A percentile compares a stretch with the other conserved stretches of the same genome.
Conservation (phyloP, 495 filamentous ascomycete species). For the Hyaloscypha finlandica region DNA sequence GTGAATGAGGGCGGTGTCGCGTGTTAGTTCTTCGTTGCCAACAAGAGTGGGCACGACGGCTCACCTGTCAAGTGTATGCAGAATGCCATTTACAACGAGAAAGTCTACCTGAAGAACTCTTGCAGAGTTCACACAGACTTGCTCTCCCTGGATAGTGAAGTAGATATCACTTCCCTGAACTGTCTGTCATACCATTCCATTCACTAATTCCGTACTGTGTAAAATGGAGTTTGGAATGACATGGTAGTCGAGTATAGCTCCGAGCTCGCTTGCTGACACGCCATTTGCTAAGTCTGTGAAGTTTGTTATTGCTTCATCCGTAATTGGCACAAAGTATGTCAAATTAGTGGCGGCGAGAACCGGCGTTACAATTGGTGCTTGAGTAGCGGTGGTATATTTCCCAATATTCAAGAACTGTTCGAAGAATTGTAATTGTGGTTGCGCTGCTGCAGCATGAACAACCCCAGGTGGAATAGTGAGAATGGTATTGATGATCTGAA, state of each 20-base stretch:
- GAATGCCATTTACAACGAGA: conserved; percentile 7
- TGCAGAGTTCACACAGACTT: conserved; percentile 1
- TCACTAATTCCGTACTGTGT: not conserved
- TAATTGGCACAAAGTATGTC: conserved; percentile 16
- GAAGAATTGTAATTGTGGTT: not conserved
- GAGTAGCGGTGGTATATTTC: not conserved
- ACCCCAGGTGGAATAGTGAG: conserved; percentile 7
- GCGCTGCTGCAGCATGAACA: not conserved
- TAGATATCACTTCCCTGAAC: conserved; percentile 1
- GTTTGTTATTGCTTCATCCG: not conserved
- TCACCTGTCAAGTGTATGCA: conserved; percentile 11
- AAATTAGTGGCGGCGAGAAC: not conserved
- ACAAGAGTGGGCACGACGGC: not conserved
- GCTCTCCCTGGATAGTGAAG: not conserved
- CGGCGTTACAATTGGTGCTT: not conserved
- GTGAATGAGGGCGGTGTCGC: too few relatives aligned
- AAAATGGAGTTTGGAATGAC: not conserved
- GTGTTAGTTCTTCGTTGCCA: too few relatives aligned
- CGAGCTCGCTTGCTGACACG: not conserved
- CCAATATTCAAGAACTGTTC: not conserved
- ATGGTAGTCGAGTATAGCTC: conserved; percentile 1
- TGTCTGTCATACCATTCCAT: not conserved
- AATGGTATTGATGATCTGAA: conserved; percentile 10
- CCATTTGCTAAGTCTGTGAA: not conserved
- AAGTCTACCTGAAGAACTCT: not conserved